Base-by-base conservation (phyloP, 2,329 filamentous ascomycete species). In the Emmonsia crescens region DNA sequence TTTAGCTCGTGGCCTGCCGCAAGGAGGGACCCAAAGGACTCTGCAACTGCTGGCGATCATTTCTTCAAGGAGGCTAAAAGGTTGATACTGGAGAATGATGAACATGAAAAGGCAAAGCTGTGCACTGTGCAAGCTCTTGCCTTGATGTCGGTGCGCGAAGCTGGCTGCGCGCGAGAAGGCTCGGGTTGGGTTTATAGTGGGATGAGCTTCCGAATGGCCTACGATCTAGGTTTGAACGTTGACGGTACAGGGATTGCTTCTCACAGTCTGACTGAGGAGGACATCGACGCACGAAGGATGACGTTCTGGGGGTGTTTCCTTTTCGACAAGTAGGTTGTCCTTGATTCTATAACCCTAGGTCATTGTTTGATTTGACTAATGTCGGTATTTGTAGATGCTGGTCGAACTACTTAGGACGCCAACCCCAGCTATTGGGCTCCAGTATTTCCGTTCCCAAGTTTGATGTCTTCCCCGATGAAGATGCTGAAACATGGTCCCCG, bases 151-250 rank as follows among this genome's bases (percentile, higher is more conserved):
- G 93, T 97, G 0, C 83, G 94, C 64, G 94, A 99, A 77, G 94
- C 93, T 2, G 94, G 94, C 0, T 97, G 93, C 73, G 93, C 90
- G 0, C 83, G 93, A 49, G 94, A 97, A 76, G 91, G 91, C 46
- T 96, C 94, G 74, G 94, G 94, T 0, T 99, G 94, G 94, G 91
- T 96, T 3, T 97, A 97, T 74, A 96, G 91, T 69, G 93, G 94
- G 57, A 96, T 99, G 89, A 94, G 89, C 69, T 97, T 99, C 73
- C 87, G 94, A 52, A 97, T 99, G 93, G 93, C 92, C 0, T 89
- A 89, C 73, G 94, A 99, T 69, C 83, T 99, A 65, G 94, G 94
- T 0, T 80, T 99, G 60, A 96, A 96, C 69, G 83, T 96, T 21
- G 89, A 96, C 70, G 84, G 88, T 0, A 83, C 84, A 21, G 85